Evolutionary conservation across 345 rosid species (phyloP).

Genomic region (Eucalyptus urophylla): DNA sequence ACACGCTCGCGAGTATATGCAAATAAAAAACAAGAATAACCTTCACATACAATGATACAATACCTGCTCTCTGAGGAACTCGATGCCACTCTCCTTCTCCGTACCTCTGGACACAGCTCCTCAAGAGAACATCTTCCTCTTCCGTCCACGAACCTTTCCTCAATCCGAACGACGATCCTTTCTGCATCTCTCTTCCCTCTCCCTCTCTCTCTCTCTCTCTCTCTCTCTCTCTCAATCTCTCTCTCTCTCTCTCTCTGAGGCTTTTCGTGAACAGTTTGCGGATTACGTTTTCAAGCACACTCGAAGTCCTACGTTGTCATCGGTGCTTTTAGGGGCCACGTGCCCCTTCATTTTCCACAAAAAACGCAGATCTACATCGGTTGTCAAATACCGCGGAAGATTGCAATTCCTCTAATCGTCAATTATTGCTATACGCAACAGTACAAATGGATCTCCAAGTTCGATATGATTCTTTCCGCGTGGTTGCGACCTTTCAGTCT

Average conservation of each 20-base stretch:
- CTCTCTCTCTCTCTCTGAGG: background rate
- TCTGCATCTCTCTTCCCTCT: background rate
- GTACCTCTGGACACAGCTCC: conserved; percentile 10
- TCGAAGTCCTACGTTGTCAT: too few species aligned
- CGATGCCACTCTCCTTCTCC: conserved; percentile 44
- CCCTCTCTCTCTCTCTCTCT: too few species aligned
- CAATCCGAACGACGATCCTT: background rate
- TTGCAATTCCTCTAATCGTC: background rate
- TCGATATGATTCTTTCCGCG: background rate
- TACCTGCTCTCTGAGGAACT: conserved; percentile 32
- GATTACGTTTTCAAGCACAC: too few species aligned
- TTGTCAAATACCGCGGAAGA: background rate
- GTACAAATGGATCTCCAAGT: too few species aligned
- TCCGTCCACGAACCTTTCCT: conserved; percentile 44
- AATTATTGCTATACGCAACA: too few species aligned
- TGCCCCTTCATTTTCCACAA: too few species aligned
- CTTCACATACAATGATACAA: background rate
- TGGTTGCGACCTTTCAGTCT: background rate
- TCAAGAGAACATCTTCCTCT: conserved; percentile 36
- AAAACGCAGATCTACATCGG: too few species aligned
- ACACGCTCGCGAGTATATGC: background rate
- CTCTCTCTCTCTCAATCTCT: too few species aligned
- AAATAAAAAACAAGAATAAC: background rate
- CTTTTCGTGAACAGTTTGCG: background rate
- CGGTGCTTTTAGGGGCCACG: too few species aligned